Evolutionary conservation across 2,329 filamentous ascomycete species (phyloP).

Genomic region (Colletotrichum gloeosporioides): DNA sequence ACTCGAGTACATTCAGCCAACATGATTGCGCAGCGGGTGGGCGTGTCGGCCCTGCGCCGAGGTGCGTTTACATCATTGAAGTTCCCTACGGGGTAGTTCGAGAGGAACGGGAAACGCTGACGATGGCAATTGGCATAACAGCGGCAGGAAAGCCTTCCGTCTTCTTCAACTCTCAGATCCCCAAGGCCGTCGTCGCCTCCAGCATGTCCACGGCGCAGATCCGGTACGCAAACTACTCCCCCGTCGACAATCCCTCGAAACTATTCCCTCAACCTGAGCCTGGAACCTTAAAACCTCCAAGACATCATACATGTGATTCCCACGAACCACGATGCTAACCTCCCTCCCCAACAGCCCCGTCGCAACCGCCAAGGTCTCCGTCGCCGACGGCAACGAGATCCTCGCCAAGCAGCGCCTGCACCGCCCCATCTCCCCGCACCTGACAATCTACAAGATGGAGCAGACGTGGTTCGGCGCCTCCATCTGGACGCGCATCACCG

Average conservation of each 20-base stretch:
- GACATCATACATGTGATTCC: no score
- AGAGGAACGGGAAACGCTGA: neutral
- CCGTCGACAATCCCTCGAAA: neutral
- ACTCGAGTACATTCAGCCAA: conserved; percentile 25
- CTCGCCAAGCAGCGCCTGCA: conserved; percentile 81
- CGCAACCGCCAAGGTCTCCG: conserved; percentile 63
- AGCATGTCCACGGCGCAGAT: conserved; percentile 48
- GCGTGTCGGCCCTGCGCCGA: conserved; percentile 64
- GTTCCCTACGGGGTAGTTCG: neutral
- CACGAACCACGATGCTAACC: neutral
- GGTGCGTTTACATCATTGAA: conserved; percentile 42
- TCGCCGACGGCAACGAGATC: conserved; percentile 62
- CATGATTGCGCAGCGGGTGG: conserved; percentile 65
- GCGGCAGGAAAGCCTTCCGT: conserved; percentile 45
- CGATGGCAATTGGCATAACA: conserved; percentile 31
- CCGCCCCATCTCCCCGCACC: conserved; percentile 85
- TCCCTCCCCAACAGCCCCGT: conserved; percentile 45
- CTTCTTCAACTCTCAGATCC: conserved; percentile 54
- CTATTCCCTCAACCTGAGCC: neutral
- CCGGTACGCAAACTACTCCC: conserved; percentile 43
- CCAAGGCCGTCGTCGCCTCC: conserved; percentile 49
- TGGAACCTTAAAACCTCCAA: neutral
- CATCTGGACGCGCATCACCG: conserved; percentile 84
- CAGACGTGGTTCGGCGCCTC: conserved; percentile 83
- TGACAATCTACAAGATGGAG: conserved; percentile 83